Base-by-base conservation (phyloP, 768 basidiomycete species). In the Amanita inopinata region DNA sequence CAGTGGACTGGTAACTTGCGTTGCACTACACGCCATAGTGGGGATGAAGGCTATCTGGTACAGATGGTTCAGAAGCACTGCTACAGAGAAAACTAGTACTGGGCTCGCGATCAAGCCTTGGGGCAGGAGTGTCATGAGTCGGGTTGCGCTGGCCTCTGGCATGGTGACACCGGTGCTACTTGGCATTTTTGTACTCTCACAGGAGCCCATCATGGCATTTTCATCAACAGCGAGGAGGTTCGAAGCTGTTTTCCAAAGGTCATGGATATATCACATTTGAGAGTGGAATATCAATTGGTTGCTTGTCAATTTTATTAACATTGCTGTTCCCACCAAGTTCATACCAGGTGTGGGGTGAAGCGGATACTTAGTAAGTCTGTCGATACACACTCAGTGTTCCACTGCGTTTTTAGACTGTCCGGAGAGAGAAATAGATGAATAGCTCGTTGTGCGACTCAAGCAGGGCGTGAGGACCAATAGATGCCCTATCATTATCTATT, bases 11-110 rank as follows among this genome's bases (percentile, higher is more conserved):
- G 70, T 83, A 0, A 60, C 61, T 1, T 65, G 71, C 17, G 71
- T 74, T 0, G 63, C 69, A 0, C 52, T 80, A 36, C 90, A 92
- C 55, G 64, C 71, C 2, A 67, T 67, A 2, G 80, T 86, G 46
- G 89, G 88, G 0, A 50, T 62, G 33, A 60, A 62, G 4, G 48
- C 83, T 12, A 56, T 86, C 10, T 70, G 69, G 61, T 69, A 69
- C 15, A 70, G 64, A 1, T 77, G 73, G 61, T 40, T 67, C n/a
- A 60, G 59, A 23, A 54, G 49, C 4, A 23, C 28, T 33, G 45
- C 57, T 17, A 59, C 55, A 6, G 30, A 20, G 49, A 8, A 40
- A 30, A 34, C 6, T 33, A 37, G 20, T 10, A 33, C 10, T 24
- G 32, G 33, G 24, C 24, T 20, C 15, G 34, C 53, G 37, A 38